Base-by-base conservation (phyloP, 2,329 filamentous ascomycete species). In the Beauveria medogensis region DNA sequence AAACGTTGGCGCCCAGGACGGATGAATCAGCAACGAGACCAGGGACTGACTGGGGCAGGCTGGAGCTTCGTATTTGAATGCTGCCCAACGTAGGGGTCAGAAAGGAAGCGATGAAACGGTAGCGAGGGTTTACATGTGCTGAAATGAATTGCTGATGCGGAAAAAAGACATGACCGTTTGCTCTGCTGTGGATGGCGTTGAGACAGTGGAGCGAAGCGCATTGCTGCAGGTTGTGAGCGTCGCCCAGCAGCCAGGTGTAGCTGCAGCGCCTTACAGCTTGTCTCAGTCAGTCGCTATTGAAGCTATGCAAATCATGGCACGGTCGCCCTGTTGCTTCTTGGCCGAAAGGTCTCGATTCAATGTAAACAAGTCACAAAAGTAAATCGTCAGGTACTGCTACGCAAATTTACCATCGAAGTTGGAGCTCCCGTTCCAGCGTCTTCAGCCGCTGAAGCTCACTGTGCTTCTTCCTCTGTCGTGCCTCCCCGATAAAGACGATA, bases 21-120 rank as follows among this genome's bases (percentile, higher is more conserved):
- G 56, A 52, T 52, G 56, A 59, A 43, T 52, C 56, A 59, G 56
- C 47, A 52, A n/a, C 24, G 14, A 34, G 9, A 28, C 55, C 24
- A 28, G 18, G 34, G 22, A 34, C 30, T 34, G 30, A 34, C 30
- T 34, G 30, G n/a, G n/a, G 7, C n/a, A 12, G 28, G 43, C 34
- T 26, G 12, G 20, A 22, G 16, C 28, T 22, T 58, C 50, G 46
- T 30, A 3, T 16, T 24, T 20, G 30, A 34, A 20, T 30, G 55
- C 14, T 37, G 20, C 26, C 5, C 20, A 37, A 26, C 24, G 20
- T 22, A n/a, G 18, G 28, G 26, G 16, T 9, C 16, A n/a, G 34
- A 34, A 12, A 30, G 10, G 22, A 48, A 9, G 22, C 20, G 24
- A 8, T 51, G 55, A 58, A 58, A 51, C 55, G 3, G 34, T 8